phyloP scores from a whole-genome alignment of 2,329 filamentous ascomycete species.

The Talaromyces sp. region DNA sequence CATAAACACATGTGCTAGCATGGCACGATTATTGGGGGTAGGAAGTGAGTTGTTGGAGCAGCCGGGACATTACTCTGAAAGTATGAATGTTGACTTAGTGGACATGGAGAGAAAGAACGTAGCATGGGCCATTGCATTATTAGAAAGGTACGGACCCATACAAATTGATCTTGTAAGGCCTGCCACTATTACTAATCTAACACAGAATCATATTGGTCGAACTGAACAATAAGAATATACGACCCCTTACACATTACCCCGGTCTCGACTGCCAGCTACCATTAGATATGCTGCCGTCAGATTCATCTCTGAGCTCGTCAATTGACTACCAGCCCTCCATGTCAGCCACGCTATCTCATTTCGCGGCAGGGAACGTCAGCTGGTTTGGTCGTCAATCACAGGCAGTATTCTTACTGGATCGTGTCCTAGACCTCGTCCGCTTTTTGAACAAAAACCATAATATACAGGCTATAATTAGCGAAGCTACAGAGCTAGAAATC shows the following conservation, averaged over 20 bases:
- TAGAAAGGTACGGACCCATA: constrained; percentile 7
- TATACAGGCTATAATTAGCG: neutral
- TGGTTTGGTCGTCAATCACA: constrained; percentile 8
- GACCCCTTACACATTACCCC: neutral
- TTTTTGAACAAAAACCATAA: neutral
- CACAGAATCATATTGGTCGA: constrained; percentile 11
- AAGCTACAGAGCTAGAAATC: neutral
- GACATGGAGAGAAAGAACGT: constrained; percentile 11
- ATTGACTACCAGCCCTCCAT: neutral
- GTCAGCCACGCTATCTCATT: constrained; percentile 7
- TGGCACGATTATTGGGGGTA: constrained; percentile 6
- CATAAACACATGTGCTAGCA: constrained; percentile 8
- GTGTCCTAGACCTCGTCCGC: neutral
- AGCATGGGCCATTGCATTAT: constrained; percentile 7
- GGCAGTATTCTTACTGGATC: constrained; percentile 10
- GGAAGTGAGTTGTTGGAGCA: neutral
- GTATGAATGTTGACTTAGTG: neutral
- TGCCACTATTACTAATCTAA: neutral
- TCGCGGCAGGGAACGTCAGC: neutral
- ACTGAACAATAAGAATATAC: constrained; percentile 3
- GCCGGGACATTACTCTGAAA: neutral
- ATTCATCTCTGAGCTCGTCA: neutral
- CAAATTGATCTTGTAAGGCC: neutral
- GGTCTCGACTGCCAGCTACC: neutral
- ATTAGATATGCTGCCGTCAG: neutral